These are phyloP conservation scores for Metschnikowia vanudenii DNA, from an alignment of 805 yeast genomes.

Conservation along the genomic window DNA sequence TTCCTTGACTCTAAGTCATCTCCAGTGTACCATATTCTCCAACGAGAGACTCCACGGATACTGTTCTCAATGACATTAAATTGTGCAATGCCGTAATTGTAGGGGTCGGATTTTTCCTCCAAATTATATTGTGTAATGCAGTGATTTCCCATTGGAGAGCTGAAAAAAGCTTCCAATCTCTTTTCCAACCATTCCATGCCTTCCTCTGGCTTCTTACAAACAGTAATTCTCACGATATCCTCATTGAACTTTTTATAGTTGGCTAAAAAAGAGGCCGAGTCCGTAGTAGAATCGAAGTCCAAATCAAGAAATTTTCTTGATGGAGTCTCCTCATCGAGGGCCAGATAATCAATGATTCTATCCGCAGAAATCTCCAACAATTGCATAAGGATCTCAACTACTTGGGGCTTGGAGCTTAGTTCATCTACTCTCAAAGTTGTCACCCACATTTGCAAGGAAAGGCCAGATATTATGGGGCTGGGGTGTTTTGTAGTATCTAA, in stretches of 20 bases:
- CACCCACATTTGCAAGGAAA: conserved; percentile 94
- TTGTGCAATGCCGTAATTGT: conserved; percentile 74
- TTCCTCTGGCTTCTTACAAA: conserved; percentile 81
- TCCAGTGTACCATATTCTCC: conserved; percentile 88
- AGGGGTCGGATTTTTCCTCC: conserved; percentile 62
- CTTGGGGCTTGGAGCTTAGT: conserved; percentile 55
- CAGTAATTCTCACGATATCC: conserved; percentile 83
- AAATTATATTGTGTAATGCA: conserved; percentile 56
- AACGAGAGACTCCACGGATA: conserved; percentile 87
- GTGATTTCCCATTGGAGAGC: conserved; percentile 63
- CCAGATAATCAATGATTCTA: conserved; percentile 70
- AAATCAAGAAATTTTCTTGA: conserved; percentile 69
- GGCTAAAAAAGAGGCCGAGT: conserved; percentile 68
- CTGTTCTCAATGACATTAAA: conserved; percentile 86
- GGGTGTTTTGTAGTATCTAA: conserved; percentile 79
- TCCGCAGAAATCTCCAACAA: conserved; percentile 75
- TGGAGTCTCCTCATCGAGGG: conserved; percentile 60
- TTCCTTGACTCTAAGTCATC: conserved; percentile 54
- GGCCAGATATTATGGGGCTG: conserved; percentile 84
- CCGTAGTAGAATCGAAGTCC: conserved; percentile 88
- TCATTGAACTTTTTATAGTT: conserved; percentile 83
- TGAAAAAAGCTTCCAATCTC: conserved; percentile 69
- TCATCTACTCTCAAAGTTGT: conserved; percentile 81
- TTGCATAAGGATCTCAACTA: conserved; percentile 58
- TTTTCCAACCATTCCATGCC: conserved; percentile 80